These are phyloP conservation scores for Cladosporium sp. DNA, from an alignment of 2,329 filamentous ascomycete species.

Conservation along the genomic window DNA sequence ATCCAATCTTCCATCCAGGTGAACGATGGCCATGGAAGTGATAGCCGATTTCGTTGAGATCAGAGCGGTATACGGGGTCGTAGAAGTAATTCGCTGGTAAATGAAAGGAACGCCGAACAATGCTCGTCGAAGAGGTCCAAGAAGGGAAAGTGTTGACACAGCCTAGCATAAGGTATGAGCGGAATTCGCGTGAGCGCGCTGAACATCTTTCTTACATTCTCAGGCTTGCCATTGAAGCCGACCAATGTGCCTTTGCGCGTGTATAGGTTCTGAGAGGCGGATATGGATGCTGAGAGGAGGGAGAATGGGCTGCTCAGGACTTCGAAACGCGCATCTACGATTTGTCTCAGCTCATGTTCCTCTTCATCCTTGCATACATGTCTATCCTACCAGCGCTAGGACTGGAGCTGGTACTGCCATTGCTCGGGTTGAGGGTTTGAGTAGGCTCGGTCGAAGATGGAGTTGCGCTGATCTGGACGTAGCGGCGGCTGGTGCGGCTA, in stretches of 20 bases:
- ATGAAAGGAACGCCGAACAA: slow-evolving; percentile 86
- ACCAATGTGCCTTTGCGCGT: slow-evolving; percentile 89
- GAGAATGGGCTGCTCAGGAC: slow-evolving; percentile 90
- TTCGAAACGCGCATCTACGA: slow-evolving; percentile 85
- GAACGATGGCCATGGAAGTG: slow-evolving; percentile 81
- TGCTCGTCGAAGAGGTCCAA: slow-evolving; percentile 78
- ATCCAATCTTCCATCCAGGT: slow-evolving; percentile 89
- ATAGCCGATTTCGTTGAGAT: slow-evolving; percentile 83
- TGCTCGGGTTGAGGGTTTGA: slow-evolving; percentile 31
- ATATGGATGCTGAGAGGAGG: slow-evolving; percentile 86
- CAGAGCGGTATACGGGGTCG: slow-evolving; percentile 80
- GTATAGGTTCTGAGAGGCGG: slow-evolving; percentile 89
- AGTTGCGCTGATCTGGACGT: slow-evolving; percentile 45
- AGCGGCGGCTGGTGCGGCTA: slow-evolving; percentile 24
- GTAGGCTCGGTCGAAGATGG: slow-evolving; percentile 37
- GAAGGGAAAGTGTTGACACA: slow-evolving; percentile 80
- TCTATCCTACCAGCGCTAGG: slow-evolving; percentile 16
- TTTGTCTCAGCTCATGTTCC: slow-evolving; percentile 7
- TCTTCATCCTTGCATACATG: neutral
- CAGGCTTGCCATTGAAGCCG: slow-evolving; percentile 81
- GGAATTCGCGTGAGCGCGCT: neutral
- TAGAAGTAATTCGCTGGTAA: slow-evolving; percentile 85
- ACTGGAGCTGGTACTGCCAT: slow-evolving; percentile 16
- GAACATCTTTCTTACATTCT: slow-evolving; percentile 59
- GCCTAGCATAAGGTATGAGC: slow-evolving; percentile 49